A percentile compares a stretch with the other conserved stretches of the same genome.
Conservation (phyloP, 371 early-diverging fungal genomes). For the Cokeromyces recurvatus region DNA sequence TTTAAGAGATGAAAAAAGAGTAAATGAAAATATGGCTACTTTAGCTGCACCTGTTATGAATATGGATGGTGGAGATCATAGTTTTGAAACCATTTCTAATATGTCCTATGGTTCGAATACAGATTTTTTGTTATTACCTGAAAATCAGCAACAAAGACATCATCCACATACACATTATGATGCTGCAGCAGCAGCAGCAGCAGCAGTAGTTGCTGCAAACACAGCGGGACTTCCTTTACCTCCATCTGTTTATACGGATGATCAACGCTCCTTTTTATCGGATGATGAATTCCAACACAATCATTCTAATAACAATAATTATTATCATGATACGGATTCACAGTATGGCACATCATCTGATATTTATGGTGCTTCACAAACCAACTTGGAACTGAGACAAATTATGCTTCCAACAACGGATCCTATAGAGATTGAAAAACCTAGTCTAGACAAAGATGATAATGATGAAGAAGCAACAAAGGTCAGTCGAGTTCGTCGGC, state of each 20-base stretch:
- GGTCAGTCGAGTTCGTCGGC: slow-evolving; percentile 43
- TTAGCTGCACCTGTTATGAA: slow-evolving; percentile 10
- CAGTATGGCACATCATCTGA: slow-evolving; percentile 19
- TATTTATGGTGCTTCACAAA: slow-evolving; percentile 1
- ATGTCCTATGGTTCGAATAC: slow-evolving; percentile 32
- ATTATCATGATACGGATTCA: slow-evolving; percentile 19
- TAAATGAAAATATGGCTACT: slow-evolving; percentile 16
- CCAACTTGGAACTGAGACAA: slow-evolving; percentile 15
- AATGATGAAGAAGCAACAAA: not conserved
- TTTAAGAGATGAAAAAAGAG: slow-evolving; percentile 24
- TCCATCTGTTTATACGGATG: slow-evolving; percentile 44
- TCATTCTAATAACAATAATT: not conserved
- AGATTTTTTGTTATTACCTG: slow-evolving; percentile 17
- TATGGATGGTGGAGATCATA: slow-evolving; percentile 25
- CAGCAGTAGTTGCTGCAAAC: slow-evolving; percentile 10
- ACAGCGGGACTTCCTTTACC: slow-evolving; percentile 20
- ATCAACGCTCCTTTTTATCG: slow-evolving; percentile 60
- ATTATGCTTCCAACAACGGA: slow-evolving; percentile 18
- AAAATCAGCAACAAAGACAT: not conserved
- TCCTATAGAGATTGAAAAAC: slow-evolving; percentile 16
- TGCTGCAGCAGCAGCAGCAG: slow-evolving; percentile 8
- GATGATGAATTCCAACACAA: slow-evolving; percentile 34
- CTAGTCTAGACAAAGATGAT: slow-evolving; percentile 13
- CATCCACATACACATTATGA: not conserved
- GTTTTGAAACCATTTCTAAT: slow-evolving; percentile 29